A percentile compares a stretch with the other conserved stretches of the same genome.
These are phyloP conservation scores for Blastobotrys aristatus DNA, from an alignment of 1,139 yeast species.

Conservation along the genomic window DNA sequence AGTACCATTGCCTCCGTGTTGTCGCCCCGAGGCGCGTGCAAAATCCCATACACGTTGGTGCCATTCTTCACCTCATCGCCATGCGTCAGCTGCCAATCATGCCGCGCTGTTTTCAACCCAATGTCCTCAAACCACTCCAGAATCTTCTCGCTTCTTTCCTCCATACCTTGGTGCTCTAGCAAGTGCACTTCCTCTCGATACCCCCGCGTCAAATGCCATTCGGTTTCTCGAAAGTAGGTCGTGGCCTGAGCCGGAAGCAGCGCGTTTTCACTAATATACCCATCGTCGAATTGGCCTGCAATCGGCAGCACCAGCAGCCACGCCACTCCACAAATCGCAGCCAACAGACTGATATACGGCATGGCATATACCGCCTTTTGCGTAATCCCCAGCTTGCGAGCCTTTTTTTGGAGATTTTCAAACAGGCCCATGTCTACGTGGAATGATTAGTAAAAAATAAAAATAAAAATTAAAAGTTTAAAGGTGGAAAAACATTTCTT, in stretches of 20 bases:
- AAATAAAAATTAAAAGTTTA: no score
- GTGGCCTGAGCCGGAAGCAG: slow-evolving; percentile 94
- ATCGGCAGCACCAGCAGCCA: slow-evolving; percentile 72
- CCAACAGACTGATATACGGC: slow-evolving; percentile 58
- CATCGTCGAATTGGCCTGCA: slow-evolving; percentile 74
- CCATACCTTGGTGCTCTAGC: slow-evolving; percentile 33
- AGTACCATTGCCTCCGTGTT: slow-evolving; percentile 94
- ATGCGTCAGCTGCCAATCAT: slow-evolving; percentile 34
- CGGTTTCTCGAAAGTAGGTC: slow-evolving; percentile 87
- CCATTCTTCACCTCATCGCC: slow-evolving; percentile 41
- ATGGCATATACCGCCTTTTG: slow-evolving; percentile 34
- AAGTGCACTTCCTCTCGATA: slow-evolving; percentile 57
- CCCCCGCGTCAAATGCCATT: slow-evolving; percentile 90
- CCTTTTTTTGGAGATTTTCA: slow-evolving; percentile 32
- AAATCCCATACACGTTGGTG: slow-evolving; percentile 68
- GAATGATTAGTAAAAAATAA: no score
- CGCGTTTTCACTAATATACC: slow-evolving; percentile 94
- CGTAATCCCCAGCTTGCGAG: slow-evolving; percentile 30
- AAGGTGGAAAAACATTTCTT: no score
- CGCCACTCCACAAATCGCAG: slow-evolving; percentile 54
- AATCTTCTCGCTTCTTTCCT: slow-evolving; percentile 42
- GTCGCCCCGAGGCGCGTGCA: slow-evolving; percentile 93
- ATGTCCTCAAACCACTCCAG: slow-evolving; percentile 60
- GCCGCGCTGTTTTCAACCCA: slow-evolving; percentile 65
- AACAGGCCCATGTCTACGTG: slow-evolving; percentile 37